Percentiles rank a stretch among this genome's conserved stretches.
phyloP scores from a whole-genome alignment of 805 yeast genomes.

The Candida suzukii region DNA sequence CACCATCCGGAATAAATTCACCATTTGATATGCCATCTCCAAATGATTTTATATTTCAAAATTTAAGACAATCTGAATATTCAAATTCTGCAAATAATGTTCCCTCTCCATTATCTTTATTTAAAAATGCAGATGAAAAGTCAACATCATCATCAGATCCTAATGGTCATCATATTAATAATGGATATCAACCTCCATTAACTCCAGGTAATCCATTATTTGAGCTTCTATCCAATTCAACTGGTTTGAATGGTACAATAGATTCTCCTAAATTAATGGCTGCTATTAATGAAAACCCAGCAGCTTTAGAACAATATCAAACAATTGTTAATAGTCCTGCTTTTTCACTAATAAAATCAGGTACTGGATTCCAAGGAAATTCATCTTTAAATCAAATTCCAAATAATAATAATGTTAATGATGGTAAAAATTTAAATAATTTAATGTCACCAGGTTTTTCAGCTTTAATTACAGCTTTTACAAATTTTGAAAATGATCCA shows the following conservation, averaged over 20 bases:
- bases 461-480: slow-evolving; percentile 19
- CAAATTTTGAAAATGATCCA: slow-evolving; percentile 17
- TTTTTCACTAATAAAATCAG: slow-evolving; percentile 6
- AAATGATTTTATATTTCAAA: slow-evolving; percentile 2
- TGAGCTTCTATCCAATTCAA: slow-evolving; percentile 14
- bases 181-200: slow-evolving; percentile 4
- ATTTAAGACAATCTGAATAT: neutral
- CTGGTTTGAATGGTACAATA: slow-evolving; percentile 12
- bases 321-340: slow-evolving; percentile 11
- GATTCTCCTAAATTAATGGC: slow-evolving; percentile 18
- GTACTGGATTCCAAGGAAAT: no score
- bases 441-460: slow-evolving; percentile 20
- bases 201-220: slow-evolving; percentile 15
- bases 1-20: slow-evolving; percentile 6
- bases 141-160: slow-evolving; percentile 7
- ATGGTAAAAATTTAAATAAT: neutral
- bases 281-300: slow-evolving; percentile 16
- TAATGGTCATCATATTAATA: no score
- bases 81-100: neutral
- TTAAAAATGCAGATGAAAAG: slow-evolving; percentile 5
- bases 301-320: slow-evolving; percentile 17
- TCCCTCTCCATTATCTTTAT: slow-evolving; percentile 12
- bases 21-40: slow-evolving; percentile 9
- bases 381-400: neutral
- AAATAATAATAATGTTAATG: neutral